Percentiles rank a stretch among this genome's conserved stretches.
phyloP scores from a whole-genome alignment of 83 land plant genomes.

The Picea mariana region DNA sequence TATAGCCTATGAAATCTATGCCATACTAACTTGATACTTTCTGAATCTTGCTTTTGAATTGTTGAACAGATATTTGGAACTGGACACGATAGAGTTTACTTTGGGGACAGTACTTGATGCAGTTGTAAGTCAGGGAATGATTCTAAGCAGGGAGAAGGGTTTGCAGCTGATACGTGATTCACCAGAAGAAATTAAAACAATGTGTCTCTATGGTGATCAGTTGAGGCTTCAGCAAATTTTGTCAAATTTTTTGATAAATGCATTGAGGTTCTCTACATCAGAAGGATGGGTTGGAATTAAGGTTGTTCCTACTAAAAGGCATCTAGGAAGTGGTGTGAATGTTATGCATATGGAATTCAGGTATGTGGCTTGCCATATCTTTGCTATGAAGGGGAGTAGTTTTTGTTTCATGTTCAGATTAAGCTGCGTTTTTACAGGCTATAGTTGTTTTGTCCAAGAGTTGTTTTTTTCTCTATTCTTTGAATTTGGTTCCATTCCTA shows the following conservation, averaged over 20 bases:
- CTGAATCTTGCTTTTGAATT: constrained; percentile 10
- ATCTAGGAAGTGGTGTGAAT: constrained; percentile 46
- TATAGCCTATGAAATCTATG: not conserved
- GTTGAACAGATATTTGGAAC: constrained; percentile 51
- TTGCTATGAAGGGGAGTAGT: not conserved
- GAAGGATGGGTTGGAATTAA: constrained; percentile 47
- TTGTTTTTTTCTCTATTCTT: not conserved
- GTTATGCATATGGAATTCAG: constrained; percentile 66
- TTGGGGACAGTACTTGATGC: constrained; percentile 55
- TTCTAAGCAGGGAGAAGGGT: constrained; percentile 36
- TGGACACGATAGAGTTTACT: constrained; percentile 53
- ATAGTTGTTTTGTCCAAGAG: not conserved
- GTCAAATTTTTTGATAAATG: constrained; percentile 56
- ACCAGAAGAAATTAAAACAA: constrained; percentile 43
- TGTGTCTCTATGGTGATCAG: constrained; percentile 60
- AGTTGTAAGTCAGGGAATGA: constrained; percentile 54
- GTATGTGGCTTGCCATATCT: constrained; percentile 21
- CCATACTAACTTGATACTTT: not conserved
- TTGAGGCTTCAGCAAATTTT: constrained; percentile 77
- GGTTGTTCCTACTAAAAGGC: constrained; percentile 42
- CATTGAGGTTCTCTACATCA: constrained; percentile 50
- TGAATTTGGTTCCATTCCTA: not conserved
- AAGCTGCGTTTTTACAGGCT: not conserved
- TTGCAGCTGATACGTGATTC: constrained; percentile 50
- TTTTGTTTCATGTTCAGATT: not conserved